These are phyloP conservation scores for Aspergillus neotritici DNA, from an alignment of 2,329 filamentous ascomycete species.

Conservation along the genomic window DNA sequence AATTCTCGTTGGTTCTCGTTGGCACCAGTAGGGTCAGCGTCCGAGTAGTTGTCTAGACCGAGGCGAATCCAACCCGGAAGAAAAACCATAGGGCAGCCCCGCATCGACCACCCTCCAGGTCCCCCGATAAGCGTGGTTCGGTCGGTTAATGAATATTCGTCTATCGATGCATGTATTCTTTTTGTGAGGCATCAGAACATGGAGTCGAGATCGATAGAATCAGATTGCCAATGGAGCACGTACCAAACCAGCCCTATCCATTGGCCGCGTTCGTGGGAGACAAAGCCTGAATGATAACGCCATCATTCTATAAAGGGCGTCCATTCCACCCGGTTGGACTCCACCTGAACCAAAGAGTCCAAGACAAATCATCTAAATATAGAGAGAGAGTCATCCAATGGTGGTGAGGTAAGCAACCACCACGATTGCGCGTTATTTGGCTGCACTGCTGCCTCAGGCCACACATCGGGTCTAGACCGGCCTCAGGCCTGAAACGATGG, in stretches of 20 bases:
- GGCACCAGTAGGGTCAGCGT: no score
- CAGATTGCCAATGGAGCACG: no score
- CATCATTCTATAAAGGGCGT: not conserved
- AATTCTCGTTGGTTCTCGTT: no score
- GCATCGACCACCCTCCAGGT: not conserved
- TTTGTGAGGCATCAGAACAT: constrained; percentile 6
- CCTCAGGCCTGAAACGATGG: not conserved
- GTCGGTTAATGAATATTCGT: constrained; percentile 18
- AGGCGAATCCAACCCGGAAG: no score
- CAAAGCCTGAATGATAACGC: not conserved
- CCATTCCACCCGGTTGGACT: not conserved
- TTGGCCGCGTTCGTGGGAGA: not conserved
- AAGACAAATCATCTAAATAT: constrained; percentile 6
- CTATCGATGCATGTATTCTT: no score
- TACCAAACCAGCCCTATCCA: no score
- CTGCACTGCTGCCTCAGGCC: constrained; percentile 5
- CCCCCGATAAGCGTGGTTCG: constrained; percentile 17
- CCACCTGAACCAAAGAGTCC: constrained; percentile 6
- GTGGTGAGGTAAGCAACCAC: constrained; percentile 9
- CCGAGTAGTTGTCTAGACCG: no score
- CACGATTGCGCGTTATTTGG: constrained; percentile 8
- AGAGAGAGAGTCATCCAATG: constrained; percentile 2
- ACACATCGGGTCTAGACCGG: not conserved
- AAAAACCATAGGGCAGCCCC: no score
- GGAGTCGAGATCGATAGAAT: not conserved